Conservation (phyloP, 2,329 filamentous ascomycete species). For the Chalaropsis ovoidea region DNA sequence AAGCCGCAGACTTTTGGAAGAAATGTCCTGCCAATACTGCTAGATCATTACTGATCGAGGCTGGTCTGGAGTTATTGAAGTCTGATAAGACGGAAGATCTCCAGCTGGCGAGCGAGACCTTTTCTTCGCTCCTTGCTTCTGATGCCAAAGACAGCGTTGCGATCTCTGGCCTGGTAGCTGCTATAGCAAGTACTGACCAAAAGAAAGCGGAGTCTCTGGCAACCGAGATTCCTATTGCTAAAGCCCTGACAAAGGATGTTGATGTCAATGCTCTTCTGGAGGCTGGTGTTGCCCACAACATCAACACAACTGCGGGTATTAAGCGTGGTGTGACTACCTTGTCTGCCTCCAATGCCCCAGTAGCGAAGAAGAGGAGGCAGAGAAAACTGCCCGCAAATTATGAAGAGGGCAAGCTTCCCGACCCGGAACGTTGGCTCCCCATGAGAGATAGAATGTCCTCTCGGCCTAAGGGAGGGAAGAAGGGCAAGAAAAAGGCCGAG, state of each 20-base stretch:
- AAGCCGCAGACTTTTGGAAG: conserved; percentile 74
- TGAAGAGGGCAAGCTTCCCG: conserved; percentile 66
- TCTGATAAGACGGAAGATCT: conserved; percentile 62
- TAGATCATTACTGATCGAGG: conserved; percentile 64
- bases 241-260: conserved; percentile 50
- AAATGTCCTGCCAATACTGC: conserved; percentile 41
- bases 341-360: conserved; percentile 30
- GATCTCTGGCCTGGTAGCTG: conserved; percentile 75
- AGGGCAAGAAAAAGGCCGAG: conserved; percentile 72
- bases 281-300: conserved; percentile 48
- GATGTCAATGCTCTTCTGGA: conserved; percentile 53
- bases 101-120: conserved; percentile 63
- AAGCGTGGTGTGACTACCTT: conserved; percentile 39
- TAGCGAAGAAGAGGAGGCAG: conserved; percentile 48
- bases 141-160: conserved; percentile 59
- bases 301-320: conserved; percentile 32
- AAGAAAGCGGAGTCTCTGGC: conserved; percentile 46
- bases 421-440: conserved; percentile 89
- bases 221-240: conserved; percentile 50
- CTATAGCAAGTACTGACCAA: conserved; percentile 55
- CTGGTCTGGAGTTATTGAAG: conserved; percentile 70
- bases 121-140: conserved; percentile 57
- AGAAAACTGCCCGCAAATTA: conserved; percentile 61
- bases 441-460: conserved; percentile 82
- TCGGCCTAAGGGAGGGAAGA: conserved; percentile 73